Evolutionary conservation across 1,139 yeast species (phyloP).

Genomic region (Hansenula lynferdii): DNA sequence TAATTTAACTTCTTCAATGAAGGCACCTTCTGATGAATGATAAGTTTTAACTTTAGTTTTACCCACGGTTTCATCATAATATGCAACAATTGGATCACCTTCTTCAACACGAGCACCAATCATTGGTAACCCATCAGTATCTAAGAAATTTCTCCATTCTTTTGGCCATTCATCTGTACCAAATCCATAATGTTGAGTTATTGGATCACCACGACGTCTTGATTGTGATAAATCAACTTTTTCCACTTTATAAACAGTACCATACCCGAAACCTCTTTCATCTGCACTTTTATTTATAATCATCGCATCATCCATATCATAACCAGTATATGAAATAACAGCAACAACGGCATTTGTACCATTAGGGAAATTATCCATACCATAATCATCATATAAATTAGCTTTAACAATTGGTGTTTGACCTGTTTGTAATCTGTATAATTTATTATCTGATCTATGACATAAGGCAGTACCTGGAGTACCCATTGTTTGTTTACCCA

Average conservation of each 20-base stretch:
- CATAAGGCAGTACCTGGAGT: conserved; percentile 95
- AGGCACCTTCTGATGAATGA: conserved; percentile 93
- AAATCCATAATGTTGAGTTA: conserved; percentile 91
- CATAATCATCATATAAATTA: conserved; percentile 88
- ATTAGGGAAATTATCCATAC: conserved; percentile 97
- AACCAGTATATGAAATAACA: conserved; percentile 96
- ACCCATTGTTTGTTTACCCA: conserved; percentile 99
- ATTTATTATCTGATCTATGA: conserved; percentile 92
- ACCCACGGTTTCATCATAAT: conserved; percentile 85
- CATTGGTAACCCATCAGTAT: conserved; percentile 88
- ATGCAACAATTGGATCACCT: conserved; percentile 96
- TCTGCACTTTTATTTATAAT: conserved; percentile 94
- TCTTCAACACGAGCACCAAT: conserved; percentile 86
- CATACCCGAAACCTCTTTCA: conserved; percentile 97
- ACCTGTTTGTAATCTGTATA: conserved; percentile 89
- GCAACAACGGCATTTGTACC: conserved; percentile 99
- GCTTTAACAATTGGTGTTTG: conserved; percentile 98
- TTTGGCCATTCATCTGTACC: conserved; percentile 93
- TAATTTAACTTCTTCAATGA: conserved; percentile 90
- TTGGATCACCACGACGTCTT: conserved; percentile 91
- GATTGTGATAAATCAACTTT: conserved; percentile 76
- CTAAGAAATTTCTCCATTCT: conserved; percentile 82
- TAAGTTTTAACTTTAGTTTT: conserved; percentile 90
- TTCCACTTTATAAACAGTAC: conserved; percentile 93
- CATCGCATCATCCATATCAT: conserved; percentile 99